Evolutionary conservation across 2,329 filamentous ascomycete species (phyloP).

Genomic region (Alternaria atra): DNA sequence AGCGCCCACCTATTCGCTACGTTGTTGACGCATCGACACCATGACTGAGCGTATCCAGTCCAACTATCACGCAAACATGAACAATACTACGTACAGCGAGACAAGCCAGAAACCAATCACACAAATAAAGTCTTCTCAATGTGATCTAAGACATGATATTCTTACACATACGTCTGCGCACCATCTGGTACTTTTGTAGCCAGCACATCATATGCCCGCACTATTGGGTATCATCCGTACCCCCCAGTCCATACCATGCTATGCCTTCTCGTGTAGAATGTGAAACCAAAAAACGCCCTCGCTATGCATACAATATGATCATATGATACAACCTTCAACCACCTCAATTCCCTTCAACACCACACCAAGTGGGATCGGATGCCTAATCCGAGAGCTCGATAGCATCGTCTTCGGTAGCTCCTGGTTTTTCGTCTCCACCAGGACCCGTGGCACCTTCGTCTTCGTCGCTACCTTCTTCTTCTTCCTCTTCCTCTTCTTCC

Average conservation of each 20-base stretch:
- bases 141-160: background rate
- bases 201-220: background rate
- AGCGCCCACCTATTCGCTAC: too few species aligned
- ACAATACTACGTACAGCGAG: too few species aligned
- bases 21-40: too few species aligned
- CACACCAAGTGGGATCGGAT: background rate
- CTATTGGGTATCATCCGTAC: background rate
- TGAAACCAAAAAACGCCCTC: background rate
- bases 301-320: background rate
- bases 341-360: background rate
- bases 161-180: background rate
- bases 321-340: background rate
- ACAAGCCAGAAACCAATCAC: too few species aligned
- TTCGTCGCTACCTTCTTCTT: conserved; percentile 15
- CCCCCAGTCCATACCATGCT: background rate
- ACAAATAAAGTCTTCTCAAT: too few species aligned
- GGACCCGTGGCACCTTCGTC: background rate
- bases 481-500: conserved; percentile 26
- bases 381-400: conserved; percentile 46
- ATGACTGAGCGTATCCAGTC: too few species aligned
- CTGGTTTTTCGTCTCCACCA: conserved; percentile 12
- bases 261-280: background rate
- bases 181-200: background rate
- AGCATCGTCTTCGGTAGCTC: conserved; percentile 45
- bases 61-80: too few species aligned